phyloP scores from a whole-genome alignment of 495 filamentous ascomycete species.

The Daldinia caldariorum region DNA sequence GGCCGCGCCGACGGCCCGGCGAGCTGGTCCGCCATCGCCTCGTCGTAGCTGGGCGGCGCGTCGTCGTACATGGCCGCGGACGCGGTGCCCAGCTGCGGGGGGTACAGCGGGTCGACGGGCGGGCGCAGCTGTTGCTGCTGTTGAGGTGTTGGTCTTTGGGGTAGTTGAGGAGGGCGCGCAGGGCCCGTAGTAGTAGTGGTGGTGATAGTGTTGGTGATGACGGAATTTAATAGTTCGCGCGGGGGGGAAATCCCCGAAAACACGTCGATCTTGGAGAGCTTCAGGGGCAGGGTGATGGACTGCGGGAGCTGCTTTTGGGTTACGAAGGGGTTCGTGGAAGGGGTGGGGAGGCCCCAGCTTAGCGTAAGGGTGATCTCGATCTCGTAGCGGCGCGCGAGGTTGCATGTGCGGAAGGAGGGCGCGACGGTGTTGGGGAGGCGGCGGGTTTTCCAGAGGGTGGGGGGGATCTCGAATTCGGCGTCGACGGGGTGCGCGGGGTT shows the following conservation, averaged over 20 bases:
- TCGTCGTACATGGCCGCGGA: conserved; percentile 64
- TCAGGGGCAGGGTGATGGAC: conserved; percentile 75
- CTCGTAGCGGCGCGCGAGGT: conserved; percentile 82
- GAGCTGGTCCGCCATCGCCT: conserved; percentile 85
- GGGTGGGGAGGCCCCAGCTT: conserved; percentile 56
- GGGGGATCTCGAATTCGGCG: conserved; percentile 73
- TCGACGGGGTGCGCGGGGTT: conserved; percentile 66
- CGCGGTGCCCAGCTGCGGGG: conserved; percentile 54
- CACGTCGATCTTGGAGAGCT: conserved; percentile 76
- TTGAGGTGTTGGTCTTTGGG: conserved; percentile 24
- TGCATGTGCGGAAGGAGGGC: conserved; percentile 88
- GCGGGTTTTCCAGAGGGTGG: conserved; percentile 71
- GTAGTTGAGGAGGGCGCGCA: conserved; percentile 12
- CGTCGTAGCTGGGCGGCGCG: conserved; percentile 84
- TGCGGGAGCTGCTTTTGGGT: conserved; percentile 57
- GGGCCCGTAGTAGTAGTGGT: background rate
- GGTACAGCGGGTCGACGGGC: conserved; percentile 53
- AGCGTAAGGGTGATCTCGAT: conserved; percentile 84
- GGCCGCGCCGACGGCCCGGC: conserved; percentile 54
- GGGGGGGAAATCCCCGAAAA: conserved; percentile 94
- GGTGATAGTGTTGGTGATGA: conserved; percentile 2
- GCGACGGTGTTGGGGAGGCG: conserved; percentile 84
- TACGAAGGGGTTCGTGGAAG: conserved; percentile 9
- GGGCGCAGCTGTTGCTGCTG: conserved; percentile 25
- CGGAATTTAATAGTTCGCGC: conserved; percentile 71